Evolutionary conservation across 2,329 filamentous ascomycete species (phyloP).

Genomic region (Colletotrichum sp.): DNA sequence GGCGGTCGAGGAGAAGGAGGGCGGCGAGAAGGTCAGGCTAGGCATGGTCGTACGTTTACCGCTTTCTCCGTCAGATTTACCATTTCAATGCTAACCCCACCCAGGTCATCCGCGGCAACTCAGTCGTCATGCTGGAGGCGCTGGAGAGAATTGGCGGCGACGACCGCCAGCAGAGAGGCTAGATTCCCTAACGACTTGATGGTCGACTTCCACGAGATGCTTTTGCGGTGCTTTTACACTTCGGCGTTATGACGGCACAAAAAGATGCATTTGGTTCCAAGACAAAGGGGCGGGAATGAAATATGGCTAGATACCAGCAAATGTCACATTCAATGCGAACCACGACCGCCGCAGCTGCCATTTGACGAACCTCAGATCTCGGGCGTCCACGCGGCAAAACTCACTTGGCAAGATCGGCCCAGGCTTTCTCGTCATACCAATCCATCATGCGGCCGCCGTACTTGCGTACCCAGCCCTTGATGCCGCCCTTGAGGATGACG

Average conservation of each 20-base stretch:
- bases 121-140: constrained; percentile 96
- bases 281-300: constrained; percentile 9
- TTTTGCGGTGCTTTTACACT: constrained; percentile 7
- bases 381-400: neutral
- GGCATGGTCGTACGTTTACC: constrained; percentile 82
- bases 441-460: constrained; percentile 54
- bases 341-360: neutral
- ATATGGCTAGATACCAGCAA: constrained; percentile 32
- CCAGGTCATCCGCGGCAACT: constrained; percentile 94
- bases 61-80: neutral
- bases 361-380: neutral
- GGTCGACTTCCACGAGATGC: neutral
- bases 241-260: constrained; percentile 18
- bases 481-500: constrained; percentile 54
- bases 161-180: constrained; percentile 45
- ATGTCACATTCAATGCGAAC: constrained; percentile 8
- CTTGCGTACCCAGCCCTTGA: constrained; percentile 59
- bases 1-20: constrained; percentile 91
- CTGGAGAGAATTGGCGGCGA: constrained; percentile 71
- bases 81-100: constrained; percentile 27
- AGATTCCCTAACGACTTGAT: neutral
- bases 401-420: constrained; percentile 25
- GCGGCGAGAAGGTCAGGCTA: constrained; percentile 86
- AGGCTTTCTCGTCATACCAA: constrained; percentile 50
- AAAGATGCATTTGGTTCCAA: constrained; percentile 15